A percentile compares a stretch with the other conserved stretches of the same genome.
Conservation (phyloP, 805 yeast genomes). For the Saccharomycopsis javanensis region DNA sequence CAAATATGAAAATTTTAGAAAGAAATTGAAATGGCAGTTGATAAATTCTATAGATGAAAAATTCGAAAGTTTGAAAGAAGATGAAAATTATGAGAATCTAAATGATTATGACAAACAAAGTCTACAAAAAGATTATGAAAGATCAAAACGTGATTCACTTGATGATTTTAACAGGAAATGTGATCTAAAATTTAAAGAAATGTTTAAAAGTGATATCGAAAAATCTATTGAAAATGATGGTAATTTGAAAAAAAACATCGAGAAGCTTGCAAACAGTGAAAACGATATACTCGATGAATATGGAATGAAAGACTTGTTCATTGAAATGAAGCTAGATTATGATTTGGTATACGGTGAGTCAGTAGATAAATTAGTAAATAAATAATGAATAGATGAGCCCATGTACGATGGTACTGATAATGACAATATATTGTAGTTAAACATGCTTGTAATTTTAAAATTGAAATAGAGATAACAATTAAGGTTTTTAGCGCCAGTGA, state of each 20-base stretch:
- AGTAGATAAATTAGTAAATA: neutral
- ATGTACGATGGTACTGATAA: neutral
- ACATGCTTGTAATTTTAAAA: neutral
- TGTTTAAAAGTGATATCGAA: constrained; percentile 16
- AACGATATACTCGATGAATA: constrained; percentile 16
- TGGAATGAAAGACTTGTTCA: constrained; percentile 16
- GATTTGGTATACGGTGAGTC: constrained; percentile 5
- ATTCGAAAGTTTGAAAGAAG: constrained; percentile 6
- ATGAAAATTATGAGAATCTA: constrained; percentile 7
- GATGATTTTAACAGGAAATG: constrained; percentile 11
- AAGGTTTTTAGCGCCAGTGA: neutral
- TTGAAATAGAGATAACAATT: too few species aligned
- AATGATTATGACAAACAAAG: constrained; percentile 11
- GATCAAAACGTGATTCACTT: constrained; percentile 6
- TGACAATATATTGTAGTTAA: neutral
- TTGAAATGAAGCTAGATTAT: constrained; percentile 15
- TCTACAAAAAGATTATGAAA: constrained; percentile 10
- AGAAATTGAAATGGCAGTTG: constrained; percentile 6
- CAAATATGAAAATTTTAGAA: constrained; percentile 14
- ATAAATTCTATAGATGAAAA: constrained; percentile 9
- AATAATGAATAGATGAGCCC: neutral
- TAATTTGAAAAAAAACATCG: neutral
- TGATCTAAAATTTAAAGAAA: constrained; percentile 11
- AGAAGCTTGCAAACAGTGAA: constrained; percentile 9
- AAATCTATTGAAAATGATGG: neutral